A percentile compares a stretch with the other conserved stretches of the same genome.
These are phyloP conservation scores for Escallonia rubra DNA, from an alignment of 129 eudicot genomes.

Conservation along the genomic window DNA sequence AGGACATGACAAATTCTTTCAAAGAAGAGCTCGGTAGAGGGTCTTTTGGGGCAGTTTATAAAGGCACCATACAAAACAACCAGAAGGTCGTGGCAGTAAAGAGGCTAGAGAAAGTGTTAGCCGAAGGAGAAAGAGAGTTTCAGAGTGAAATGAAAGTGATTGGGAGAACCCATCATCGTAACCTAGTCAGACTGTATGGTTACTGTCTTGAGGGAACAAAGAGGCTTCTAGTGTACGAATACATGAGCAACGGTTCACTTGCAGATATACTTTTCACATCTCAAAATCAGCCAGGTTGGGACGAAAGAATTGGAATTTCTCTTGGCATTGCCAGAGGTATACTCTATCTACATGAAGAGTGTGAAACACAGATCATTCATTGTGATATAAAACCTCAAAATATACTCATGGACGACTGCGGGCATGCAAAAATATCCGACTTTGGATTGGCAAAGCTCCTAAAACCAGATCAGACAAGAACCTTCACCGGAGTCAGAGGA, in stretches of 20 bases:
- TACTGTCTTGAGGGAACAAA: slow-evolving; percentile 4
- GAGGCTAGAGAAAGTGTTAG: slow-evolving; percentile 14
- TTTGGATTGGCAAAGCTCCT: background rate
- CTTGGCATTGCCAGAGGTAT: background rate
- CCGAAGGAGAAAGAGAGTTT: slow-evolving; percentile 12
- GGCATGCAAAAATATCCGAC: background rate
- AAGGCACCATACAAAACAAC: background rate
- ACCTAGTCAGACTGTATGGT: slow-evolving; percentile 5
- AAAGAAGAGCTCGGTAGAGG: slow-evolving; percentile 8
- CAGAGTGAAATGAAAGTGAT: slow-evolving; percentile 6
- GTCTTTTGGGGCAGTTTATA: slow-evolving; percentile 6
- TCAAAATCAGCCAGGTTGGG: background rate
- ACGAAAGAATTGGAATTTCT: slow-evolving; percentile 1
- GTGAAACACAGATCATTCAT: slow-evolving; percentile 1
- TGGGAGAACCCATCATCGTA: slow-evolving; percentile 8
- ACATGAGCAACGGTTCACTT: slow-evolving; percentile 7
- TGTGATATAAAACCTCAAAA: slow-evolving; percentile 2
- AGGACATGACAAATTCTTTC: slow-evolving; percentile 13
- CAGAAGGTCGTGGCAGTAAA: slow-evolving; percentile 2
- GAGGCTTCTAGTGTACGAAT: slow-evolving; percentile 12
- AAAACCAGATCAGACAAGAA: slow-evolving; percentile 1
- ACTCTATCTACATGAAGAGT: background rate
- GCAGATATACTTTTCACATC: background rate
- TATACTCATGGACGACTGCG: background rate
- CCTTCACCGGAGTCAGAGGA: background rate